A percentile compares a stretch with the other conserved stretches of the same genome.
phyloP scores from a whole-genome alignment of 2,329 filamentous ascomycete species.

The Elsinoe necatrix region DNA sequence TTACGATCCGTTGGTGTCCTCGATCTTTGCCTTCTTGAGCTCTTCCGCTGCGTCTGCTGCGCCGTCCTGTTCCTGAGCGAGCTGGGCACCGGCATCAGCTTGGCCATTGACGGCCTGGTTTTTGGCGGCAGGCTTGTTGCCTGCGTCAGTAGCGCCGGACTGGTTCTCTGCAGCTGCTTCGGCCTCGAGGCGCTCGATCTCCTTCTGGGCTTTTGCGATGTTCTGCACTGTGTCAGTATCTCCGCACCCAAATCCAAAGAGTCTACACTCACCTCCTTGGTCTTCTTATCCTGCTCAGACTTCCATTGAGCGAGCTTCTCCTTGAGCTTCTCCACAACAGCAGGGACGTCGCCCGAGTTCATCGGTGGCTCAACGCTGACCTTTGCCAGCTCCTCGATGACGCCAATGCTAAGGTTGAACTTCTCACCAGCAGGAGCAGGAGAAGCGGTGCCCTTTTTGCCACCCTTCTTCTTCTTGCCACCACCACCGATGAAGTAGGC shows the following conservation, averaged over 20 bases:
- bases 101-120: constrained; percentile 46
- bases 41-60: constrained; percentile 51
- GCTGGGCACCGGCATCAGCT: constrained; percentile 46
- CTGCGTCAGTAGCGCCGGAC: constrained; percentile 38
- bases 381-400: constrained; percentile 82
- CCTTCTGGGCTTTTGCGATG: constrained; percentile 90
- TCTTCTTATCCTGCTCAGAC: constrained; percentile 79
- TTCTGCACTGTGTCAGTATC: constrained; percentile 54
- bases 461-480: constrained; percentile 80
- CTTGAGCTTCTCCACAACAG: constrained; percentile 78
- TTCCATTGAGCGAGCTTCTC: constrained; percentile 90
- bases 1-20: constrained; percentile 35
- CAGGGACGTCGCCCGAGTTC: constrained; percentile 71
- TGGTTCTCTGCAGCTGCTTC: constrained; percentile 54
- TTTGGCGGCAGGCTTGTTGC: constrained; percentile 45
- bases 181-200: constrained; percentile 73
- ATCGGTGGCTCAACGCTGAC: constrained; percentile 83
- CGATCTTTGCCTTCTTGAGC: constrained; percentile 52
- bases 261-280: constrained; percentile 62
- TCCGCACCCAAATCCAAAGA: background rate
- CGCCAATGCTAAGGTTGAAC: constrained; percentile 81
- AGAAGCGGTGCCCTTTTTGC: constrained; percentile 50
- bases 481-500: constrained; percentile 66
- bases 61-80: constrained; percentile 51
- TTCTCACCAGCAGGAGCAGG: constrained; percentile 43